A percentile compares a stretch with the other conserved stretches of the same genome.
phyloP scores from a whole-genome alignment of 805 yeast species.

The Spathaspora passalidarum region DNA sequence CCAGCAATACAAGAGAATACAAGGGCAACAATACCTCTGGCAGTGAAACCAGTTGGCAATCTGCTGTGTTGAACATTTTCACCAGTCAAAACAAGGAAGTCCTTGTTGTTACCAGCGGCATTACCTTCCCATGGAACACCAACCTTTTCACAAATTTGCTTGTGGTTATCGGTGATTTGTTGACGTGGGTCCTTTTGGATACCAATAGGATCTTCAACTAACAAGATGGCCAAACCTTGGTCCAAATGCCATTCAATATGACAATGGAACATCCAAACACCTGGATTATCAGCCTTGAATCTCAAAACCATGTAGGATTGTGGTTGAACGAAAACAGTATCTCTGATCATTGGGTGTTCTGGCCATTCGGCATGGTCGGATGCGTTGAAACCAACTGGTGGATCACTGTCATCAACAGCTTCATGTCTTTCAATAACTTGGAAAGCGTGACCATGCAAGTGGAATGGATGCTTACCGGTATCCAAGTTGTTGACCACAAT shows the following conservation, averaged over 20 bases:
- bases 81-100: constrained; percentile 68
- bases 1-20: constrained; percentile 89
- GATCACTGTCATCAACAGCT: constrained; percentile 52
- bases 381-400: constrained; percentile 45
- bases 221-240: constrained; percentile 72
- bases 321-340: constrained; percentile 64
- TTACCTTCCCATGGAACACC: constrained; percentile 65
- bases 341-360: constrained; percentile 62
- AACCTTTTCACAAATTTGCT: constrained; percentile 55
- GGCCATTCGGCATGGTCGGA: constrained; percentile 43
- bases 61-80: constrained; percentile 63
- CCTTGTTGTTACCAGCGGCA: constrained; percentile 79
- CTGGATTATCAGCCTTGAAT: constrained; percentile 83
- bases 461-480: constrained; percentile 78
- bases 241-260: constrained; percentile 84
- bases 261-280: constrained; percentile 94
- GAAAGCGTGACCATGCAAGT: constrained; percentile 71
- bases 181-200: constrained; percentile 42
- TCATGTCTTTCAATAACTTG: constrained; percentile 56
- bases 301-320: constrained; percentile 71
- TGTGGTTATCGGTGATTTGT: constrained; percentile 60
- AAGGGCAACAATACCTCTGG: constrained; percentile 91
- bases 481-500: constrained; percentile 77
- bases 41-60: constrained; percentile 91
- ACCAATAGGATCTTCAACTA: constrained; percentile 66